phyloP scores from a whole-genome alignment of 1,284 basidiomycete genomes.

The Ustilago cynodontis region DNA sequence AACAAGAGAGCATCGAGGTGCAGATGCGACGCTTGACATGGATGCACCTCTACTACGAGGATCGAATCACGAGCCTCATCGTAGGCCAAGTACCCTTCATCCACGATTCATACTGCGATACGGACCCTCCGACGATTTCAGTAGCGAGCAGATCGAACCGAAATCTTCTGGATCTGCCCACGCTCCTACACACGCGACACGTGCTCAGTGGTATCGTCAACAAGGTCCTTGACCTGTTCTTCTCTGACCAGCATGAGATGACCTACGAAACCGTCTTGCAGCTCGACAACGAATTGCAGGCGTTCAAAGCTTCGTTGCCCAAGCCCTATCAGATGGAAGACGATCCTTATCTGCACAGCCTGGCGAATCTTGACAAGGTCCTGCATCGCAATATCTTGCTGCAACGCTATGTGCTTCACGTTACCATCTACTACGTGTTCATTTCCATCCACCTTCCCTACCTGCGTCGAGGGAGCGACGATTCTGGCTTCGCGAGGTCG shows the following conservation, averaged over 20 bases:
- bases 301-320: conserved; percentile 6
- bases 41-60: conserved; percentile 27
- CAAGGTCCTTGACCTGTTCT: conserved; percentile 15
- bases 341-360: not conserved
- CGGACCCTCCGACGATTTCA: not conserved
- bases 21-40: conserved; percentile 15
- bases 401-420: conserved; percentile 25
- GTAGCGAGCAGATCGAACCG: not conserved
- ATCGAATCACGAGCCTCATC: conserved; percentile 22
- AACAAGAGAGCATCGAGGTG: conserved; percentile 7
- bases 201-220: conserved; percentile 19
- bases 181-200: conserved; percentile 11
- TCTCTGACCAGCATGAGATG: conserved; percentile 19
- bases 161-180: not conserved
- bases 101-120: conserved; percentile 25
- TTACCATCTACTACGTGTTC: conserved; percentile 16
- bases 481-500: conserved; percentile 19
- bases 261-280: conserved; percentile 3
- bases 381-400: conserved; percentile 15
- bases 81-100: conserved; percentile 28
- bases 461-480: conserved; percentile 21
- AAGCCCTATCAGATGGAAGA: conserved; percentile 4
- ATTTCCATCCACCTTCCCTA: conserved; percentile 26
- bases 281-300: conserved; percentile 18
- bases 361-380: not conserved